A percentile compares a stretch with the other conserved stretches of the same genome.
Evolutionary conservation across 2,329 filamentous ascomycete genomes (phyloP).

Genomic region (Neobulgaria alba): DNA sequence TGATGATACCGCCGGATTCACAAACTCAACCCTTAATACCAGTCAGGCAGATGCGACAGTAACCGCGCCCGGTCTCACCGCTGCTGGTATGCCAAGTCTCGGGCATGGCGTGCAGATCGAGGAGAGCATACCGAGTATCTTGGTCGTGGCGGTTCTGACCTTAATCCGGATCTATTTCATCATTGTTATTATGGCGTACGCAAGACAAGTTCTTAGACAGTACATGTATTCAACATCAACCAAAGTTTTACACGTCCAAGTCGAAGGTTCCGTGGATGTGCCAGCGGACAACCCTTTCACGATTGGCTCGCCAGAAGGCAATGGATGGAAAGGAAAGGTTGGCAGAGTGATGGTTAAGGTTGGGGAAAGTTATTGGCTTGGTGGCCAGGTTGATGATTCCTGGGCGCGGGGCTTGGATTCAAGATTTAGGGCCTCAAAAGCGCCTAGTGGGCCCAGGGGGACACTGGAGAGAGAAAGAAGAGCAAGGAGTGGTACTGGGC

Average conservation of each 20-base stretch:
- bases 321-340: constrained; percentile 69
- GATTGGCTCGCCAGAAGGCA: constrained; percentile 59
- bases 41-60: constrained; percentile 47
- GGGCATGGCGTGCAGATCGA: constrained; percentile 57
- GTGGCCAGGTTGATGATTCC: constrained; percentile 52
- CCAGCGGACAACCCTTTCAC: constrained; percentile 62
- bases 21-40: constrained; percentile 52
- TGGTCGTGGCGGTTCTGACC: constrained; percentile 66
- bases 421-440: constrained; percentile 43
- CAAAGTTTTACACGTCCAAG: constrained; percentile 25
- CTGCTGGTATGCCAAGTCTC: constrained; percentile 39
- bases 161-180: constrained; percentile 74
- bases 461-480: constrained; percentile 35
- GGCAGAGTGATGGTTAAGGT: constrained; percentile 72
- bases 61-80: constrained; percentile 36
- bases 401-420: constrained; percentile 59
- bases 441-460: constrained; percentile 32
- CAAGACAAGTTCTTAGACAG: constrained; percentile 65
- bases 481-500: constrained; percentile 35
- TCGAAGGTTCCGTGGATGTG: constrained; percentile 33
- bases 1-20: constrained; percentile 56
- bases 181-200: constrained; percentile 75
- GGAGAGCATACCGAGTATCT: constrained; percentile 66
- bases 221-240: constrained; percentile 46
- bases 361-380: constrained; percentile 74